Evolutionary conservation across 148 eudicot species (phyloP).

Genomic region (Dianthus caryophyllus): DNA sequence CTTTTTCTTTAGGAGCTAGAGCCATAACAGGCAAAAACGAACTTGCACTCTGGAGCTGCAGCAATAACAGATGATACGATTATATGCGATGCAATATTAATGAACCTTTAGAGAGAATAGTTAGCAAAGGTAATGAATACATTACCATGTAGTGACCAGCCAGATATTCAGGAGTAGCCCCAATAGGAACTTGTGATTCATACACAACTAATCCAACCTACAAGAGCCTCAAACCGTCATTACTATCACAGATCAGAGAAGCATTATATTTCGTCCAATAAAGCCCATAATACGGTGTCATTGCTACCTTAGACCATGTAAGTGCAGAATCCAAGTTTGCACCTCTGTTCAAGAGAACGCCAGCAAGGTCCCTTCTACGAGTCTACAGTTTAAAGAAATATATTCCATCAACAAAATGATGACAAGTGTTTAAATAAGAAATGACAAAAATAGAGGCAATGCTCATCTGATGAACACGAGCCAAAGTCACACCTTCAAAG

Average conservation of each 20-base stretch:
- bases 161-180: slow-evolving; percentile 97
- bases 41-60: slow-evolving; percentile 85
- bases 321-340: slow-evolving; percentile 83
- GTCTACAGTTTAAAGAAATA: slow-evolving; percentile 37
- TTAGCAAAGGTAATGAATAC: neutral
- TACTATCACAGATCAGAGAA: too few relatives aligned
- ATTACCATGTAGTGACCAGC: slow-evolving; percentile 95
- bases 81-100: neutral
- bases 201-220: slow-evolving; percentile 90
- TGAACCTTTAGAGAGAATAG: neutral
- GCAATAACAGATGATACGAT: slow-evolving; percentile 25
- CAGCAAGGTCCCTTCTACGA: slow-evolving; percentile 90
- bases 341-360: slow-evolving; percentile 87
- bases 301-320: slow-evolving; percentile 90
- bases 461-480: slow-evolving; percentile 5
- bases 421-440: slow-evolving; percentile 6
- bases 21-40: slow-evolving; percentile 95
- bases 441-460: neutral
- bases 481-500: slow-evolving; percentile 60
- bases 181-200: slow-evolving; percentile 95
- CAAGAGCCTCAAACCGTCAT: neutral
- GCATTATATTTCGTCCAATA: neutral
- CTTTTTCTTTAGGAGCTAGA: slow-evolving; percentile 89
- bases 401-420: neutral
- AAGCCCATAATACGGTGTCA: neutral